Evolutionary conservation across 202 grass and related monocot species (phyloP).

Genomic region (Hordeum pubiflorum): DNA sequence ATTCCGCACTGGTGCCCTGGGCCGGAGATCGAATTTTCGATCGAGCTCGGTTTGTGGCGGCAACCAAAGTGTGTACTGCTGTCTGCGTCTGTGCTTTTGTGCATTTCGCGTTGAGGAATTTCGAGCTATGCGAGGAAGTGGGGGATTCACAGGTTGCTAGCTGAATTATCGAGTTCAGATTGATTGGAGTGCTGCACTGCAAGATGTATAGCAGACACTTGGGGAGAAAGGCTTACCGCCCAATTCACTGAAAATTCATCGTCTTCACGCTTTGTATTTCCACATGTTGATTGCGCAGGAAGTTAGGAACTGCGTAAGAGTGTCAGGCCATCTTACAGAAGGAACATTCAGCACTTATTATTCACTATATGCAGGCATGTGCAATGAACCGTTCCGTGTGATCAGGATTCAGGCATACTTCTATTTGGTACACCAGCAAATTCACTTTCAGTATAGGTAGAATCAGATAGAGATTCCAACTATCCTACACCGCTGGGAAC

Average conservation of each 20-base stretch:
- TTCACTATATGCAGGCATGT: neutral
- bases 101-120: neutral
- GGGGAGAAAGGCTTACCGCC: slow-evolving; percentile 51
- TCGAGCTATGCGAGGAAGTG: neutral
- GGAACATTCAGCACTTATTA: neutral
- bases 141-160: neutral
- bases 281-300: slow-evolving; percentile 34
- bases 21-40: neutral
- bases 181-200: slow-evolving; percentile 57
- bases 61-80: neutral
- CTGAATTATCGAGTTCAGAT: neutral
- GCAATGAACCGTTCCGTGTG: neutral
- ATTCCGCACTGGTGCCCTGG: neutral
- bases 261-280: slow-evolving; percentile 35
- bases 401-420: neutral
- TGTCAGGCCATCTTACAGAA: neutral
- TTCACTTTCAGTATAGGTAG: neutral
- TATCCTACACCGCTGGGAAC: slow-evolving; percentile 15
- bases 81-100: neutral
- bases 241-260: slow-evolving; percentile 71
- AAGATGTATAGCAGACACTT: slow-evolving; percentile 65
- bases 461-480: neutral
- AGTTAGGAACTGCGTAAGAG: neutral
- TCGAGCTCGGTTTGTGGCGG: neutral
- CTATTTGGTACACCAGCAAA: neutral